Evolutionary conservation across 2,329 filamentous ascomycete genomes (phyloP).

Genomic region (Phaeosphaeria sp.): DNA sequence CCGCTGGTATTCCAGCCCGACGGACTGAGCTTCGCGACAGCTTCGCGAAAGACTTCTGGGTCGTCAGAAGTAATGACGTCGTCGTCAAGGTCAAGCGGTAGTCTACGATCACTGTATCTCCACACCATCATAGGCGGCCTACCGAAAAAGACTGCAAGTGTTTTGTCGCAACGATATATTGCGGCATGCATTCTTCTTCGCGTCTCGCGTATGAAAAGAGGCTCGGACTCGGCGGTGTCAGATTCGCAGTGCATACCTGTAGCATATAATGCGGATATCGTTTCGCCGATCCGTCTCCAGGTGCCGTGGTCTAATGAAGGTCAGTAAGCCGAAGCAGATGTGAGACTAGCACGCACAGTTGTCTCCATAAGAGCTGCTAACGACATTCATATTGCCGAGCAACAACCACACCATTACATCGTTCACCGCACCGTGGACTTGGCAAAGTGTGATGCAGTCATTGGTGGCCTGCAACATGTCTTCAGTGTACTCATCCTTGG

Average conservation of each 20-base stretch:
- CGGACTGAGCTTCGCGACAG: conserved; percentile 34
- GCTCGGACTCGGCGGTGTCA: conserved; percentile 24
- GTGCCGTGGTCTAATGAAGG: conserved; percentile 38
- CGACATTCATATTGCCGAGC: conserved; percentile 38
- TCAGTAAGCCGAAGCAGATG: conserved; percentile 10
- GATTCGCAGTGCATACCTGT: conserved; percentile 42
- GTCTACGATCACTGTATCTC: conserved; percentile 40
- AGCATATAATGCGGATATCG: conserved; percentile 3
- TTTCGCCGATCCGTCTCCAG: conserved; percentile 42
- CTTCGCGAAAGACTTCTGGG: conserved; percentile 27
- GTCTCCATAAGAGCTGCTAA: conserved; percentile 44
- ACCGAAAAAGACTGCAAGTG: conserved; percentile 42
- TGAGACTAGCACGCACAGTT: conserved; percentile 32
- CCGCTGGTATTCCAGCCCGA: conserved; percentile 42
- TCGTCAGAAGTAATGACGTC: conserved; percentile 32
- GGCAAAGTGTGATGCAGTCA: conserved; percentile 44
- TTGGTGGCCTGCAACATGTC: conserved; percentile 45
- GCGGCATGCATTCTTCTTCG: conserved; percentile 38
- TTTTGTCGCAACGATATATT: conserved; percentile 42
- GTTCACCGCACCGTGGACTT: conserved; percentile 44
- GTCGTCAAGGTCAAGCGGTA: conserved; percentile 42
- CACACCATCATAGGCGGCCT: conserved; percentile 44
- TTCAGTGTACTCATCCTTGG: conserved; percentile 41
- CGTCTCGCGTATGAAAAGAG: conserved; percentile 41
- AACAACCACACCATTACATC: conserved; percentile 46